Conservation (phyloP, 2,329 filamentous ascomycete species). For the Chaetomium sp. region DNA sequence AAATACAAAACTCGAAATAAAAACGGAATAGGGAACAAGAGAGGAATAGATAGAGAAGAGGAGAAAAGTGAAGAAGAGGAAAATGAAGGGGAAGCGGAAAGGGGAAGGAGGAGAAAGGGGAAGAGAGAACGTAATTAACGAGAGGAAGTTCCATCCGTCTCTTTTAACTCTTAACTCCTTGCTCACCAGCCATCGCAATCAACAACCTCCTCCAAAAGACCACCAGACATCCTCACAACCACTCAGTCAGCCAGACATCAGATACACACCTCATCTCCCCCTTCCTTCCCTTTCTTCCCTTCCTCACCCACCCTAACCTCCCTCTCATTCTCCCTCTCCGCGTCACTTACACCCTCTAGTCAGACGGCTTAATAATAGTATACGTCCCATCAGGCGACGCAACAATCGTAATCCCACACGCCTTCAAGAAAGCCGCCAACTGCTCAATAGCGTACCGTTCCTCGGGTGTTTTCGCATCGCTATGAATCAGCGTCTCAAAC, state of each 20-base stretch:
- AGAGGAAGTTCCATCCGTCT: neutral
- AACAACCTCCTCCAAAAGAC: neutral
- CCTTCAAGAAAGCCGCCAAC: constrained; percentile 24
- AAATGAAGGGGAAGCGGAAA: neutral
- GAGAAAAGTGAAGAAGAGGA: neutral
- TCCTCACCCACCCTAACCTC: too few species aligned
- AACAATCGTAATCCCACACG: constrained; percentile 32
- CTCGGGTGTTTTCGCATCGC: constrained; percentile 13
- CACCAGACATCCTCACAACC: neutral
- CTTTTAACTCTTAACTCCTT: neutral
- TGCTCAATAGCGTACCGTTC: constrained; percentile 18
- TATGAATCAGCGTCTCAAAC: constrained; percentile 19
- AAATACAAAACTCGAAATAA: constrained; percentile 2
- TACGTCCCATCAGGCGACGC: constrained; percentile 30
- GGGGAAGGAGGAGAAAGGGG: constrained; percentile 13
- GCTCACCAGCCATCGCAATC: neutral
- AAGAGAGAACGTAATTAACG: too few species aligned
- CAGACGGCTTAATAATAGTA: constrained; percentile 28
- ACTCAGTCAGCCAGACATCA: neutral
- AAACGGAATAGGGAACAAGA: neutral
- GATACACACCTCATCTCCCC: neutral
- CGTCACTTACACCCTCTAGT: constrained; percentile 14
- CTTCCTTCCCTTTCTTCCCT: neutral
- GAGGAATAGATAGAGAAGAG: constrained; percentile 1
- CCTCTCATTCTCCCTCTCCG: constrained; percentile 14